Evolutionary conservation across 768 basidiomycete species (phyloP).

Genomic region (Termitomyces sp.): DNA sequence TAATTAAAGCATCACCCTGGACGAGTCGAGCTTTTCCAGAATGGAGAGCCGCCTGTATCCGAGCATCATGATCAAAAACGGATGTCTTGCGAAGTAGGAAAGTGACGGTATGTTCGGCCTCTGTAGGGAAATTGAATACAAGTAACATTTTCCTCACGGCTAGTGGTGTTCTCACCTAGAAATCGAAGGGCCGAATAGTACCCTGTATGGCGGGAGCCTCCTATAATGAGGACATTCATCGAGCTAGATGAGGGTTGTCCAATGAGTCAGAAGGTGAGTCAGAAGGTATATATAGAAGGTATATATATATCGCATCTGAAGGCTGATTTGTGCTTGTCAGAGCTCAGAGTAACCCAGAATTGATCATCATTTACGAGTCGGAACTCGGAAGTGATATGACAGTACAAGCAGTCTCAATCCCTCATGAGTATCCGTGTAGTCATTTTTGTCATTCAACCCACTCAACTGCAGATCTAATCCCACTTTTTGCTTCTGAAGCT

Average conservation of each 20-base stretch:
- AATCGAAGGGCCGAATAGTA: constrained; percentile 42
- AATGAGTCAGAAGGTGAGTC: too few species aligned
- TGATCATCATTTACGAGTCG: too few species aligned
- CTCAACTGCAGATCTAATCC: too few species aligned
- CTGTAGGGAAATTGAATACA: constrained; percentile 23
- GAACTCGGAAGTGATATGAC: too few species aligned
- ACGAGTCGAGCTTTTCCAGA: constrained; percentile 47
- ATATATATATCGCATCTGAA: too few species aligned
- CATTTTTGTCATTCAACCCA: too few species aligned
- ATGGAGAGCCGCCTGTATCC: constrained; percentile 43
- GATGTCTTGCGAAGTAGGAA: constrained; percentile 53
- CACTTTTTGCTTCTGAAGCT: too few species aligned
- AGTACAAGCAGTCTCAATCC: too few species aligned
- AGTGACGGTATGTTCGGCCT: constrained; percentile 52
- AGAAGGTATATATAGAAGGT: too few species aligned
- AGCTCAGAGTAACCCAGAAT: neutral
- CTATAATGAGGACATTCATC: constrained; percentile 37
- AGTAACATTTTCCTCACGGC: neutral
- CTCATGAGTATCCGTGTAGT: too few species aligned
- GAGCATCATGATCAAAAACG: constrained; percentile 47
- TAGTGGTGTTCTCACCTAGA: constrained; percentile 28
- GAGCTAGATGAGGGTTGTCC: too few species aligned
- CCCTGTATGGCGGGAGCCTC: constrained; percentile 51
- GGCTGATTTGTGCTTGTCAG: neutral
- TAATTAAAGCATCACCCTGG: constrained; percentile 54